Base-by-base conservation (phyloP, 208 protist species). In the Angomonas deanei region DNA sequence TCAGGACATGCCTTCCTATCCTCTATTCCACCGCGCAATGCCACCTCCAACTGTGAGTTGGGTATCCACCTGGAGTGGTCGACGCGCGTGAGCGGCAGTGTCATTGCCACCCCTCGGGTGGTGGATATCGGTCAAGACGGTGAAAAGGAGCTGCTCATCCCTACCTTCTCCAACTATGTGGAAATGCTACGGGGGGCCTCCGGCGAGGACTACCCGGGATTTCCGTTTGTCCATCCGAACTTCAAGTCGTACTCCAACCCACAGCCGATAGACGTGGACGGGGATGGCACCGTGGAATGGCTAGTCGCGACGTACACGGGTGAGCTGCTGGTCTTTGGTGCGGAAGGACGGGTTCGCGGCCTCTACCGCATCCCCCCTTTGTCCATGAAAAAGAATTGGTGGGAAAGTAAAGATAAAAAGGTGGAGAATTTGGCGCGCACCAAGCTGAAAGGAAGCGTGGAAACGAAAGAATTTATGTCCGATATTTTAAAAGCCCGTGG, bases 301-400 rank as follows among this genome's bases (percentile, higher is more conserved):
- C 74, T 97, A 30, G 70, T 97, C 0, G 66, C 85, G 13, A 90
- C 93, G 46, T 88, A 86, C 56, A 91, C 75, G 19, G 94, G 85
- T 3, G 92, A 97, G 61, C 74, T 97, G 2, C 57, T 97, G 30
- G 71, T 97, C 11, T 83, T 97, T 31, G 32, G 61, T 4, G 68
- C 77, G 27, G 65, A 86, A 13, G 92, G 92, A 31, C 68, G 77
- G 49, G 61, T 77, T 39, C 70, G 72, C 31, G 80, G 77, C 0
- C 57, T 76, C 15, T 31, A 95, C 17, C 73, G 75, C 27, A 67
- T 97, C 4, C 92, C 92, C 8, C 76, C 84, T 33, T 72, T 97
- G 0, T 68, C 74, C 8, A 70, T 97, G 17, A 86, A 89, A 56
- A 87, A 82, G 48, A 54, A 92, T 42, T 97, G 93, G 93, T 68